Percentiles rank a stretch among this genome's conserved stretches.
phyloP scores from a whole-genome alignment of 768 basidiomycete species.

The button mushroom (Agaricus bisporus) region DNA sequence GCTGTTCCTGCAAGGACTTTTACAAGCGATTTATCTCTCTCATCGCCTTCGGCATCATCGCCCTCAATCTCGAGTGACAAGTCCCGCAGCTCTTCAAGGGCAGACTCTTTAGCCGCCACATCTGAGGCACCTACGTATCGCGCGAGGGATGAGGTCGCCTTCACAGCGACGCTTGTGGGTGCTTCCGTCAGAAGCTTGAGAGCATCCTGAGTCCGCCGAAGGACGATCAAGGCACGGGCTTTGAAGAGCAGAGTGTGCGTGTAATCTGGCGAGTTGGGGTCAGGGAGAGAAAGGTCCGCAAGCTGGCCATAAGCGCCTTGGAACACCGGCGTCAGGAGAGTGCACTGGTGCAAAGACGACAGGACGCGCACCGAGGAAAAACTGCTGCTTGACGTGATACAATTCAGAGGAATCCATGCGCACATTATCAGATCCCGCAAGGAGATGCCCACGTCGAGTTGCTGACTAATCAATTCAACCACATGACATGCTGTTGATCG shows the following conservation, averaged over 20 bases:
- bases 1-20: slow-evolving; percentile 82
- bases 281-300: slow-evolving; percentile 47
- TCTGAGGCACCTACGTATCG: slow-evolving; percentile 48
- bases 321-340: neutral
- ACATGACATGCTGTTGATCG: neutral
- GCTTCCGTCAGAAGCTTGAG: slow-evolving; percentile 49
- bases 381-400: slow-evolving; percentile 47
- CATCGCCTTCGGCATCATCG: slow-evolving; percentile 62
- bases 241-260: slow-evolving; percentile 65
- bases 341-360: neutral
- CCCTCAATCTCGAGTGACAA: slow-evolving; percentile 82
- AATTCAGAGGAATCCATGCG: slow-evolving; percentile 26
- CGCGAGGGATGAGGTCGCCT: slow-evolving; percentile 71
- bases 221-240: slow-evolving; percentile 72
- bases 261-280: slow-evolving; percentile 59
- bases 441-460: neutral
- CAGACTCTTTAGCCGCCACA: slow-evolving; percentile 42
- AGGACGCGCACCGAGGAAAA: slow-evolving; percentile 50
- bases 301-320: slow-evolving; percentile 68
- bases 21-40: slow-evolving; percentile 67
- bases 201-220: slow-evolving; percentile 52
- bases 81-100: slow-evolving; percentile 80
- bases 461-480: slow-evolving; percentile 3
- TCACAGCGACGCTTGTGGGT: slow-evolving; percentile 60
- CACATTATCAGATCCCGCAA: neutral